Base-by-base conservation (phyloP, 106 monocot species). In the Platanthera zijinensis region DNA sequence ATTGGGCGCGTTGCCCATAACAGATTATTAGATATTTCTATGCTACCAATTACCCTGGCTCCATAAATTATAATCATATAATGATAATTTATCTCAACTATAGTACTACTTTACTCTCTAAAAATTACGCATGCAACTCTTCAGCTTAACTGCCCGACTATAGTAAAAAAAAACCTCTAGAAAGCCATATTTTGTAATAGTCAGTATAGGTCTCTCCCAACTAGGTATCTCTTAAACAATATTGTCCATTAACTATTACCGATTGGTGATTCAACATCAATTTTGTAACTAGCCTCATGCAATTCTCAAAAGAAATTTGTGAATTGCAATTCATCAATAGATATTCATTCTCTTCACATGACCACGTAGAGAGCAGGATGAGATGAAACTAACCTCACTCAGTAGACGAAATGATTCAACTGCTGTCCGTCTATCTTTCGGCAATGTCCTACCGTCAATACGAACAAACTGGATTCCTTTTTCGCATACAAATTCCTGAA, bases 371-470 rank as follows among this genome's bases (percentile, higher is more conserved):
- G 48, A 46, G 11, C 0, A 1, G 5, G 70, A 70, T 28, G 61
- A 74, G n/a, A 57, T n/a, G 53, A 71, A 79, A 57, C 3, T 4
- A 75, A 96, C 97, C 93, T 94, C 91, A 14, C 74, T 67, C 51
- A 81, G 82, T 54, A 69, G 80, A 70, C 85, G 89, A 83, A 99
- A 99, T 68, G 79, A 78, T 82, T 94, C 88, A 57, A 99, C 92
- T 69, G 94, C 91, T 71, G 76, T 69, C 77, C 92, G 84, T 78
- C 97, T 89, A 50, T 99, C 97, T 83, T 84, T 87, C 30, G 89
- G 78, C 76, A 85, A 78, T 6, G 94, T 92, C 72, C 88, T 87
- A 21, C 97, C 97, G 85, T 99, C 97, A 78, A 99, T 94, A n/a
- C 97, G 89, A 50, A 92, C 86, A 90, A 92, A 94, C 49, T 88